Percentiles rank a stretch among this genome's conserved stretches.
Conservation (phyloP, 208 protist genomes). For the Acanthamoeba lenticulata region DNA sequence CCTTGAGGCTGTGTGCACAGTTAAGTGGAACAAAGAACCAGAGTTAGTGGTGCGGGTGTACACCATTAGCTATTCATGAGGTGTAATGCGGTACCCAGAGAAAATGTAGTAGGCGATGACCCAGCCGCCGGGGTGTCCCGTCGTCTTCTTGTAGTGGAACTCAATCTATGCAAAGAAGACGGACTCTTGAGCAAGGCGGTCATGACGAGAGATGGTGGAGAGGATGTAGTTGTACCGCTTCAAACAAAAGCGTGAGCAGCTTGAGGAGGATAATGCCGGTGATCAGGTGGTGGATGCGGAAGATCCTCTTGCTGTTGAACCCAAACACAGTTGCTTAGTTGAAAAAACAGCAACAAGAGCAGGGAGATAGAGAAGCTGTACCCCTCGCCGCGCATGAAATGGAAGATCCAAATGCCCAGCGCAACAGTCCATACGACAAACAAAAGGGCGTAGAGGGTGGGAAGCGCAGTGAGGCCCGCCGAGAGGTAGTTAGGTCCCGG, state of each 20-base stretch:
- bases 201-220: background rate
- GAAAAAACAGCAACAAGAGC: background rate
- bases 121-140: slow-evolving; percentile 79
- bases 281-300: slow-evolving; percentile 70
- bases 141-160: slow-evolving; percentile 78
- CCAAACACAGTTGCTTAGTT: background rate
- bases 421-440: background rate
- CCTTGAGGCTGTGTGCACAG: slow-evolving; percentile 79
- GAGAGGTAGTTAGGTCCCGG: slow-evolving; percentile 60
- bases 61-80: background rate
- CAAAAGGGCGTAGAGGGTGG: slow-evolving; percentile 27
- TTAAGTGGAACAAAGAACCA: background rate
- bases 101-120: slow-evolving; percentile 86
- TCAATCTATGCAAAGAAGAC: slow-evolving; percentile 72
- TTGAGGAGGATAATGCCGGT: slow-evolving; percentile 78
- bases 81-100: slow-evolving; percentile 42
- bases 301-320: background rate
- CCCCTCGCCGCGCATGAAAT: slow-evolving; percentile 48
- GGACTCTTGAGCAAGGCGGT: background rate
- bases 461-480: slow-evolving; percentile 7
- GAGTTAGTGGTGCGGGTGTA: too few species aligned
- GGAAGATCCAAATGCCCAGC: slow-evolving; percentile 25
- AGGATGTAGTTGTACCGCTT: slow-evolving; percentile 42
- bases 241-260: slow-evolving; percentile 78
- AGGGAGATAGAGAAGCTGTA: background rate